phyloP scores from a whole-genome alignment of 2,329 filamentous ascomycete species.

The Dothistroma septosporum region DNA sequence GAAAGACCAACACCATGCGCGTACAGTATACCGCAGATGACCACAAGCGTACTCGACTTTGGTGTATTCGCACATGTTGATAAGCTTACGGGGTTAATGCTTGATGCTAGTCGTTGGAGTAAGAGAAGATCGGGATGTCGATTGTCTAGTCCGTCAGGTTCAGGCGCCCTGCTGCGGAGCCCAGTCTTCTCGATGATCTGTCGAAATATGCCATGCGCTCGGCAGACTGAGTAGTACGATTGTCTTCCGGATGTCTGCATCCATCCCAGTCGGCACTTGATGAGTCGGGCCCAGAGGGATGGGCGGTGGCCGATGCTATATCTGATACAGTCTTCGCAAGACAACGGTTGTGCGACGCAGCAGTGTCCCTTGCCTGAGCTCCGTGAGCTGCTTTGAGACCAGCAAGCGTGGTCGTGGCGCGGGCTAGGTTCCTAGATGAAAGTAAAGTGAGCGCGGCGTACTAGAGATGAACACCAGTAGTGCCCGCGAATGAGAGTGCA shows the following conservation, averaged over 20 bases:
- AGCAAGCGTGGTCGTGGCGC: slow-evolving; percentile 4
- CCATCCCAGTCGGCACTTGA: slow-evolving; percentile 19
- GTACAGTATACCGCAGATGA: slow-evolving; percentile 53
- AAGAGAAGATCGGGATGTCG: background rate
- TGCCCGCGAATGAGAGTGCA: slow-evolving; percentile 20
- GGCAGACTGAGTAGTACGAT: slow-evolving; percentile 20
- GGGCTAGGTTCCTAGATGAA: slow-evolving; percentile 1
- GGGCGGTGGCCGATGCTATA: slow-evolving; percentile 12
- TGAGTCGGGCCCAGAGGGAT: slow-evolving; percentile 7
- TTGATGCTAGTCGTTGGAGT: background rate
- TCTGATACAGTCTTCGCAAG: slow-evolving; percentile 14
- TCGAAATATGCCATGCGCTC: background rate
- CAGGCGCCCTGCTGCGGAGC: background rate
- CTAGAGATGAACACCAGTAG: slow-evolving; percentile 8
- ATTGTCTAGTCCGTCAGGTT: background rate
- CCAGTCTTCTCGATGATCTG: background rate
- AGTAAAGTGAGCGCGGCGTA: slow-evolving; percentile 5
- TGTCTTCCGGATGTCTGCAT: slow-evolving; percentile 14
- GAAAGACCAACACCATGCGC: slow-evolving; percentile 50
- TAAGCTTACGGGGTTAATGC: background rate
- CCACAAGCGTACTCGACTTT: slow-evolving; percentile 56
- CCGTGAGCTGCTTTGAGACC: background rate
- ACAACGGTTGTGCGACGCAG: slow-evolving; percentile 5
- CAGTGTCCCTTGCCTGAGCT: background rate
- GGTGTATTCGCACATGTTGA: slow-evolving; percentile 56